Conservation (phyloP, 257 asterid species). For the Scutellaria galericulata region DNA sequence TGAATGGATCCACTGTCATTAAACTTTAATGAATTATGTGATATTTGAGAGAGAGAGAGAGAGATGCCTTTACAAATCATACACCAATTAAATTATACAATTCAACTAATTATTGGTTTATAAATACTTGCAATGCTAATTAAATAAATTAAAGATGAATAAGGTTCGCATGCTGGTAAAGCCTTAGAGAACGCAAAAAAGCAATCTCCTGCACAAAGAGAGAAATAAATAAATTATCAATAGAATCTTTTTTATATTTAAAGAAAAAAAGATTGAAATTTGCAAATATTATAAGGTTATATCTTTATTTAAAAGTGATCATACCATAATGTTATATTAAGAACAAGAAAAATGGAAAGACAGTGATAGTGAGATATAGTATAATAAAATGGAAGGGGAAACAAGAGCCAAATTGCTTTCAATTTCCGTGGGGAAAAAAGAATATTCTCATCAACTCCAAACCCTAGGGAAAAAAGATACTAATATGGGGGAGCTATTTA, state of each 20-base stretch:
- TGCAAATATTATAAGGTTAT: background rate
- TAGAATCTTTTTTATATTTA: too few species aligned
- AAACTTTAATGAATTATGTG: too few species aligned
- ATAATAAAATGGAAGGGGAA: background rate
- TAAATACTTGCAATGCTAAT: background rate
- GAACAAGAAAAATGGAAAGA: background rate
- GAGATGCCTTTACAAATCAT: slow-evolving; percentile 26
- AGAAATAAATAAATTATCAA: background rate
- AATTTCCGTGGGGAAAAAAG: too few species aligned
- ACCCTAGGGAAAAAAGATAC: too few species aligned
- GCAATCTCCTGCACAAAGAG: background rate
- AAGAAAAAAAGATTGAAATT: background rate
- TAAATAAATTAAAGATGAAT: background rate
- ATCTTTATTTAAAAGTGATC: background rate
- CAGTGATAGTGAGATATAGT: background rate
- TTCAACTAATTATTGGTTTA: background rate
- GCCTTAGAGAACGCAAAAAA: slow-evolving; percentile 40
- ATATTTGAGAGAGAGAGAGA: too few species aligned
- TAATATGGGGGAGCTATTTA: too few species aligned
- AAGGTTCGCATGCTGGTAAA: slow-evolving; percentile 29
- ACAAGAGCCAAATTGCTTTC: too few species aligned
- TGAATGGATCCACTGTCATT: too few species aligned
- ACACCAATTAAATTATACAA: slow-evolving; percentile 1
- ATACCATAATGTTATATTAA: background rate
- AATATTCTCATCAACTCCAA: too few species aligned